Percentiles rank a stretch among this genome's conserved stretches.
Conservation (phyloP, 169 alveolate species). For the Eimeria mitis region DNA sequence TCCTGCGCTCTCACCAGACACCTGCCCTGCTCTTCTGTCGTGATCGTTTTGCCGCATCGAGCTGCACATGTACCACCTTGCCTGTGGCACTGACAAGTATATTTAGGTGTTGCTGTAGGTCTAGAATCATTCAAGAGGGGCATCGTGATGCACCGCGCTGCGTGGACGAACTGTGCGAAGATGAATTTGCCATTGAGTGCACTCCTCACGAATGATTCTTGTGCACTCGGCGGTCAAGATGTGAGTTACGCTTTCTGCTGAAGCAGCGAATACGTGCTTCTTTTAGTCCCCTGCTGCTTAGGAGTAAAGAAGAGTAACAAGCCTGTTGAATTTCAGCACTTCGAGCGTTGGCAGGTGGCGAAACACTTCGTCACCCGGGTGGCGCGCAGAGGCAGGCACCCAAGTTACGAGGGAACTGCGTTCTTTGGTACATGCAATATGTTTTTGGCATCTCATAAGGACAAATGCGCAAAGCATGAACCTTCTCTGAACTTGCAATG, state of each 20-base stretch:
- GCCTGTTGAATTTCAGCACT: background rate
- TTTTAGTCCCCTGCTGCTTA: background rate
- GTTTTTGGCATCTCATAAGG: background rate
- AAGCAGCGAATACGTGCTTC: background rate
- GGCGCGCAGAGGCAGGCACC: background rate
- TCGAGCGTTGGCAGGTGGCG: background rate
- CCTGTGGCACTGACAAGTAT: background rate
- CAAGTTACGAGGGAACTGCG: background rate
- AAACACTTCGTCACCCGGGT: background rate
- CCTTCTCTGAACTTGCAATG: background rate
- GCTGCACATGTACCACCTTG: background rate
- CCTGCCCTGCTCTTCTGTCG: constrained; percentile 60
- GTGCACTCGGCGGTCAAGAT: background rate
- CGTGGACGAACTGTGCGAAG: background rate
- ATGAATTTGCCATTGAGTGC: background rate
- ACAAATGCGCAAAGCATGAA: background rate
- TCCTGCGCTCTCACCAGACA: constrained; percentile 61
- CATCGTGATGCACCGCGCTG: background rate
- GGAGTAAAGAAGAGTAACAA: background rate
- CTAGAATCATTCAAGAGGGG: background rate
- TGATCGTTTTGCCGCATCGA: background rate
- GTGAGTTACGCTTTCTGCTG: background rate
- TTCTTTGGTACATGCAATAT: background rate
- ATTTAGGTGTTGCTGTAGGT: background rate
- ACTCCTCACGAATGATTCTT: background rate